A percentile compares a stretch with the other conserved stretches of the same genome.
Conservation (phyloP, 2,329 filamentous ascomycete genomes). For the Trichoderma aggressivum region DNA sequence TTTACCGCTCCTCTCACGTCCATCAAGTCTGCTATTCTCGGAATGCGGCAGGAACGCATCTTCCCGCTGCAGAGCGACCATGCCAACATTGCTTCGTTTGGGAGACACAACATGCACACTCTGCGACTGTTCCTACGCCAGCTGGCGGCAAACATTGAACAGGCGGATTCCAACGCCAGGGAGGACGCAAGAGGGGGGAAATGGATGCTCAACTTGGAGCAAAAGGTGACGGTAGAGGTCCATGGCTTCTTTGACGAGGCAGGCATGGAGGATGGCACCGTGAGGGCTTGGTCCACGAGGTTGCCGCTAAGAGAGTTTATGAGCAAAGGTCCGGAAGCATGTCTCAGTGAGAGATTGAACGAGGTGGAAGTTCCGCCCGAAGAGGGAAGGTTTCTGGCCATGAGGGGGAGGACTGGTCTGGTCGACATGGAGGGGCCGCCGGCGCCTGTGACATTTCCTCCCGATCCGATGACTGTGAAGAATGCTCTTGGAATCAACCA, state of each 20-base stretch:
- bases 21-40: conserved; percentile 52
- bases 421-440: conserved; percentile 21
- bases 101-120: conserved; percentile 46
- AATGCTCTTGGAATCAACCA: conserved; percentile 35
- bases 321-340: conserved; percentile 52
- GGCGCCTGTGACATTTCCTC: conserved; percentile 11
- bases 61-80: conserved; percentile 54
- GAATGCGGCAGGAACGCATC: conserved; percentile 49
- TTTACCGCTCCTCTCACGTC: conserved; percentile 59
- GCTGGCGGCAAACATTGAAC: conserved; percentile 32
- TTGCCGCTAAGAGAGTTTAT: conserved; percentile 54
- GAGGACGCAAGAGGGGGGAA: conserved; percentile 32
- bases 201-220: conserved; percentile 47
- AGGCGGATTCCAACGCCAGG: conserved; percentile 32
- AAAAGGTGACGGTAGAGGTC: conserved; percentile 54
- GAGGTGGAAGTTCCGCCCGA: conserved; percentile 35
- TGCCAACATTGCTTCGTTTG: conserved; percentile 53
- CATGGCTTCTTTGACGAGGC: conserved; percentile 54
- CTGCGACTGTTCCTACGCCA: conserved; percentile 41
- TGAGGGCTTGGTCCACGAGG: conserved; percentile 51
- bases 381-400: conserved; percentile 29
- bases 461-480: conserved; percentile 23
- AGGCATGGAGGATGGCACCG: conserved; percentile 26
- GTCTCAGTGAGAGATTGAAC: conserved; percentile 51
- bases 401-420: conserved; percentile 29